Base-by-base conservation (phyloP, 2,329 filamentous ascomycete species). In the Lithohypha guttulata region DNA sequence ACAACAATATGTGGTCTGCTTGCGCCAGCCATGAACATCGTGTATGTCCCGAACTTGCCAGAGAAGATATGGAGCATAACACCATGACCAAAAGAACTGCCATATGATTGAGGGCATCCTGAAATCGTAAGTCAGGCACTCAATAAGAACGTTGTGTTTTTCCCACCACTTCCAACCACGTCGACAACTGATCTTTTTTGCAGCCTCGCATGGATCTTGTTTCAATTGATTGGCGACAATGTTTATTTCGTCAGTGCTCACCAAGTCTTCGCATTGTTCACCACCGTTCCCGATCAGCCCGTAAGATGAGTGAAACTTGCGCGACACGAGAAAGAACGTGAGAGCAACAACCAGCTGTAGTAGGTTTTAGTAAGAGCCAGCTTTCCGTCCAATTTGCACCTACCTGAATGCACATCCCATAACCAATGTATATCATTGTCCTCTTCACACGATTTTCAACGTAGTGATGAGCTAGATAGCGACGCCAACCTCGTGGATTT, bases 1-100 rank as follows among this genome's bases (percentile, higher is more conserved):
- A 35, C 67, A 59, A 39, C 65, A 65, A 26, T 65, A 54, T 27
- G 75, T 71, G 21, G 77, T 81, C 53, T 81, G 77, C 4, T 70
- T 52, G 8, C 76, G 66, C 78, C 78, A 82, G 41, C 76, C 72
- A 50, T 80, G 74, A 5, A 75, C 77, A 51, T 82, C 78, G 20
- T 66, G 66, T 48, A 82, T 73, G 15, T 66, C 60, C 6, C 76
- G 68, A 25, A 77, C 70, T 48, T 71, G 67, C 68, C 71, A 80
- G 3, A 81, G 66, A 45, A 79, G 64, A 50, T 70, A 63, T 14
- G 77, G 75, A 2, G 76, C 75, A 42, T 75, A 67, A 30, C 76
- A 54, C 68, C 72, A 79, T 10, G 73, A 67, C 75, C 75, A 80
- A 41, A 75, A 59, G 36, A 77, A 64, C 48, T 79, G 76, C 75